Evolutionary conservation across 2,329 filamentous ascomycete genomes (phyloP), one percentile per base, ranked within the genome.

Genomic region (Diaporthe vexans): DNA sequence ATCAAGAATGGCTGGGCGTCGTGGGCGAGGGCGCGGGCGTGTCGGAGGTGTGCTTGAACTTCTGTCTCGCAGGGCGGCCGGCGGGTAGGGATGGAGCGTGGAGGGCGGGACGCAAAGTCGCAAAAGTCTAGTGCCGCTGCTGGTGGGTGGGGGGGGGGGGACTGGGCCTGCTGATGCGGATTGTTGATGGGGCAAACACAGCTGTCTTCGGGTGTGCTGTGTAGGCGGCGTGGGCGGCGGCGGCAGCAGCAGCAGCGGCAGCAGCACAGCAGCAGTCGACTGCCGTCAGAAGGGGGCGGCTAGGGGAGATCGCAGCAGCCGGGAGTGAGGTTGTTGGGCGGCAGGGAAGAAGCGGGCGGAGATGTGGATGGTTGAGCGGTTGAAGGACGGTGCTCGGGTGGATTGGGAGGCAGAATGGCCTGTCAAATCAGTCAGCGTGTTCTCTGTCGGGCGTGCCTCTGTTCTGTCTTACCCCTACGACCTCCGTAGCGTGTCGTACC

Each of bases 1-100:
- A 92, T 90, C 85, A 86, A 81, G 76, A 57, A 52, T 69, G 29
- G 71, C 24, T n/a, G 24, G 26, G 37, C 21, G 35, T 37, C 40
- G 59, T 29, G 24, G 59, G 40, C 59, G 40, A n/a, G 40, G 59
- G 43, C 10, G 29, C n/a, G 26, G 24, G 43, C 37, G 37, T 40
- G 35, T 51, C 24, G 54, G 37, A 29, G 51, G 56, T 71, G 21
- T 71, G 15, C 68, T 61, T 37, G 68, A 59, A 33, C 63, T 68
- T 37, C 46, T 68, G 40, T 43, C 40, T 17, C 51, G 51, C 24
- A 35, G 71, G 51, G 48, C 26, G 51, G 46, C 24, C 21, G 21
- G 61, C 51, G 56, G 67, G 67, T 61, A 29, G 54, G 61, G 56
- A 68, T 68, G 48, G 63, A 67, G 63, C n/a, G 63, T 54, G 46